Evolutionary conservation across 306 rosid genomes (phyloP).

Genomic region (barrel medic (Medicago truncatula)): MtrunA17r5.0-ANR NC_053046.1:42711501-42712000

Average conservation of each 20-base stretch:
- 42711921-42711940: neutral
- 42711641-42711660: neutral
- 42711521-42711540: neutral
- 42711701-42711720: neutral
- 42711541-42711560: neutral
- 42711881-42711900: neutral
- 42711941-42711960: neutral
- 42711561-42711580: slow-evolving; percentile 4
- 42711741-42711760: neutral
- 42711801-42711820: neutral
- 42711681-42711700: neutral
- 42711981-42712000: neutral
- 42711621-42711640: neutral
- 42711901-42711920: slow-evolving; percentile 15
- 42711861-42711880: neutral
- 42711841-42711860: neutral
- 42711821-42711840: neutral
- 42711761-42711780: neutral
- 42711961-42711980: slow-evolving; percentile 4
- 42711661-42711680: neutral
- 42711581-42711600: neutral
- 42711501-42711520: no score
- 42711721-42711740: neutral
- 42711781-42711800: neutral
- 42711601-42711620: no score